Conservation (phyloP, 805 yeast genomes). For the Starmerella sirachaensis region DNA sequence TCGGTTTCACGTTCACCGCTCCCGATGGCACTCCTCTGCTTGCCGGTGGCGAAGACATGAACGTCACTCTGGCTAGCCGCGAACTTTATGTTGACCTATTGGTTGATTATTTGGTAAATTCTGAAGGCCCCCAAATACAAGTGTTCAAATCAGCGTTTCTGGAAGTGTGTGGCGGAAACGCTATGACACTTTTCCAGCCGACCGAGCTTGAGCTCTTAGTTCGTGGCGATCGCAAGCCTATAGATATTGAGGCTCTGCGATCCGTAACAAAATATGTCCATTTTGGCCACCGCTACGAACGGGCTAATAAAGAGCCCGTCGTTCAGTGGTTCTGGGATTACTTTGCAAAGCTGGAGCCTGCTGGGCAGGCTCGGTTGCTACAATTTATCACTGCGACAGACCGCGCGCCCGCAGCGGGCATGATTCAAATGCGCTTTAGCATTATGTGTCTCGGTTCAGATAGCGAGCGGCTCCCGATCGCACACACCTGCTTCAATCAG, state of each 20-base stretch:
- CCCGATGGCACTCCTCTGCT: slow-evolving; percentile 49
- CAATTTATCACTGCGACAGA: slow-evolving; percentile 83
- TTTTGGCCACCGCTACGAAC: slow-evolving; percentile 36
- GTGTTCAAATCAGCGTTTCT: slow-evolving; percentile 62
- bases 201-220: slow-evolving; percentile 69
- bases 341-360: slow-evolving; percentile 36
- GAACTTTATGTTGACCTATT: slow-evolving; percentile 51
- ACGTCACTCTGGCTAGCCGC: slow-evolving; percentile 50
- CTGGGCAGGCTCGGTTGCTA: slow-evolving; percentile 50
- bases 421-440: slow-evolving; percentile 60
- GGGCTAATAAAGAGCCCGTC: slow-evolving; percentile 26
- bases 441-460: slow-evolving; percentile 44
- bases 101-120: slow-evolving; percentile 42
- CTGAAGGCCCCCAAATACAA: slow-evolving; percentile 36
- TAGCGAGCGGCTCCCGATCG: slow-evolving; percentile 53
- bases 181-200: slow-evolving; percentile 65
- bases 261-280: slow-evolving; percentile 66
- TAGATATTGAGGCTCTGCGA: slow-evolving; percentile 55
- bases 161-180: slow-evolving; percentile 67
- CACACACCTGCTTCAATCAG: slow-evolving; percentile 94
- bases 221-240: slow-evolving; percentile 61
- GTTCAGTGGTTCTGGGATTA: slow-evolving; percentile 84
- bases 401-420: slow-evolving; percentile 85
- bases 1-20: slow-evolving; percentile 54
- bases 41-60: slow-evolving; percentile 41